Conservation (phyloP, 805 yeast genomes). For the Grigorovia yakushimaensis region DNA sequence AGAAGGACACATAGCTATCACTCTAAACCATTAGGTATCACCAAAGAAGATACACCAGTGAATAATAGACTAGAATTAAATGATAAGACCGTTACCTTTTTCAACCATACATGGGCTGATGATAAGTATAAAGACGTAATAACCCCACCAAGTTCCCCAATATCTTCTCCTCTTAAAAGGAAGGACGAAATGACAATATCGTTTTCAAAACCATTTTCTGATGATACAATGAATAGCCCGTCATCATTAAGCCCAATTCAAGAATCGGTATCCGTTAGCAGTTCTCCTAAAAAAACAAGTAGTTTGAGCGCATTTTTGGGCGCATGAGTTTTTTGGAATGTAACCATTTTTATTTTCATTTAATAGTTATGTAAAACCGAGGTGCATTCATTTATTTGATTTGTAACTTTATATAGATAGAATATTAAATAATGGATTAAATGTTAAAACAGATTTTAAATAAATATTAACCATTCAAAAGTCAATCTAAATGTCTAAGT, state of each 20-base stretch:
- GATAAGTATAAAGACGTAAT: background rate
- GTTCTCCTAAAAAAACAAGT: constrained; percentile 15
- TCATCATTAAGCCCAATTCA: constrained; percentile 25
- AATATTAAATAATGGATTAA: too few species aligned
- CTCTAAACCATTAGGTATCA: constrained; percentile 21
- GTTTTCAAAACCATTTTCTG: constrained; percentile 20
- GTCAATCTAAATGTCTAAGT: too few species aligned
- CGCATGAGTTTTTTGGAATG: background rate
- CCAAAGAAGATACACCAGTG: constrained; percentile 23
- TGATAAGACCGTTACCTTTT: constrained; percentile 34
- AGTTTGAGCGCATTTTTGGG: too few species aligned
- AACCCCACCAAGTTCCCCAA: constrained; percentile 4
- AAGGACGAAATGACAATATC: constrained; percentile 6
- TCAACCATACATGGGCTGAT: constrained; percentile 15
- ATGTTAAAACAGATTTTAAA: too few species aligned
- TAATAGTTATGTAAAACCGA: background rate
- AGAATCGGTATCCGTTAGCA: constrained; percentile 24
- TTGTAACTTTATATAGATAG: too few species aligned
- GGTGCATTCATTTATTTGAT: background rate
- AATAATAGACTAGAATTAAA: constrained; percentile 29
- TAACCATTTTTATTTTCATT: background rate
- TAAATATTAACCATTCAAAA: too few species aligned
- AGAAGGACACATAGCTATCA: constrained; percentile 27
- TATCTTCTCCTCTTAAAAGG: constrained; percentile 1
- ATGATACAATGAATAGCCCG: constrained; percentile 13